These are phyloP conservation scores for Rhynchospora tenuis DNA, from an alignment of 176 grass and related monocot genomes.

Conservation along the genomic window DNA sequence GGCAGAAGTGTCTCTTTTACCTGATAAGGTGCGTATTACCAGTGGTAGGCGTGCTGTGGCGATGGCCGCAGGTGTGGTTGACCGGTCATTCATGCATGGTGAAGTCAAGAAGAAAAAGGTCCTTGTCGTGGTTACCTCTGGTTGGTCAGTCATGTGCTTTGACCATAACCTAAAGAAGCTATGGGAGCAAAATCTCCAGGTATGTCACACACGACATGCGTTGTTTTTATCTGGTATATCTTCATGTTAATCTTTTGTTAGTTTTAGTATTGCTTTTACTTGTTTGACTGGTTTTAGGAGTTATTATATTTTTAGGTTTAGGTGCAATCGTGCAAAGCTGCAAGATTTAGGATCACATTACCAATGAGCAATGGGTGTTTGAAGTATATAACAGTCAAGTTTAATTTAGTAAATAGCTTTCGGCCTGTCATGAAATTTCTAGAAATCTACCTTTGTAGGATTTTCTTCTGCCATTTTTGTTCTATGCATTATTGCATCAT, in stretches of 20 bases:
- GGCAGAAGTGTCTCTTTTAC: constrained; percentile 76
- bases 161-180: constrained; percentile 98
- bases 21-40: constrained; percentile 60
- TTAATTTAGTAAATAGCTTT: not conserved
- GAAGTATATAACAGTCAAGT: not conserved
- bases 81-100: constrained; percentile 49
- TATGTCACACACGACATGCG: not conserved
- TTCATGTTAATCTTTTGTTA: not conserved
- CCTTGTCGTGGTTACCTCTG: constrained; percentile 89
- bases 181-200: constrained; percentile 90
- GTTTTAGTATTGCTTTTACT: not conserved
- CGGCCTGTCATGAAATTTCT: not conserved
- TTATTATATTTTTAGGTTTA: not conserved
- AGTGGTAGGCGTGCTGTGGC: constrained; percentile 72
- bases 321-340: not conserved
- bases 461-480: not conserved
- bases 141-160: constrained; percentile 96
- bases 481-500: not conserved
- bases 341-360: not conserved
- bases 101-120: constrained; percentile 54
- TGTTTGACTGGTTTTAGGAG: not conserved
- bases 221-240: not conserved
- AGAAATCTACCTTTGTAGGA: not conserved
- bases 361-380: not conserved
- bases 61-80: constrained; percentile 73